phyloP scores from a whole-genome alignment of 2,329 filamentous ascomycete genomes.

The Fusarium nelsonii region DNA sequence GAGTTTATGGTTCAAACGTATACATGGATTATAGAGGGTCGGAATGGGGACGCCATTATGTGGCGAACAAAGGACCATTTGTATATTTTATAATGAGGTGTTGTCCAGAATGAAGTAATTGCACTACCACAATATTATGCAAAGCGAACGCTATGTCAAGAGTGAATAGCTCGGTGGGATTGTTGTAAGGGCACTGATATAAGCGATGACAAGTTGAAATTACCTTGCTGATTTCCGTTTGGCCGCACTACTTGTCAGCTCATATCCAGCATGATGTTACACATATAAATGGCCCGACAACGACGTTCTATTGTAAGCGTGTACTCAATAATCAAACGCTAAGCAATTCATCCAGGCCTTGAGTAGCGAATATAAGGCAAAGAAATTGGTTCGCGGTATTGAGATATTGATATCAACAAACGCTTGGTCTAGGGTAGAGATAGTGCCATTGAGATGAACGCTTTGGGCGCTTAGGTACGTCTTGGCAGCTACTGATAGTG shows the following conservation, averaged over 20 bases:
- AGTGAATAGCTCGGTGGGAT: neutral
- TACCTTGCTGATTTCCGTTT: no score
- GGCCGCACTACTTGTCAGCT: no score
- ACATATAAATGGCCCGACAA: neutral
- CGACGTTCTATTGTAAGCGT: no score
- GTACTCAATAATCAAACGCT: no score
- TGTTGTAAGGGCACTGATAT: neutral
- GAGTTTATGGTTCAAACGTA: constrained; percentile 41
- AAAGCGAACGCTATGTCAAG: neutral
- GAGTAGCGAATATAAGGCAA: neutral
- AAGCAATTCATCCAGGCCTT: neutral
- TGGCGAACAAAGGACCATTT: constrained; percentile 14
- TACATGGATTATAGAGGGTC: constrained; percentile 31
- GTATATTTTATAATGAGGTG: constrained; percentile 39
- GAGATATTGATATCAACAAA: neutral
- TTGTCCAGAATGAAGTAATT: constrained; percentile 33
- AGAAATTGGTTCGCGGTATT: neutral
- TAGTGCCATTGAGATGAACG: neutral
- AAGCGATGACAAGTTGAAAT: no score
- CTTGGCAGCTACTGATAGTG: neutral
- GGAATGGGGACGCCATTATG: constrained; percentile 13
- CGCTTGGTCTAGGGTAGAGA: neutral
- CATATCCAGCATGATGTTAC: no score
- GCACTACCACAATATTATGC: neutral
- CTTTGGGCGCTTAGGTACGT: neutral